phyloP scores from a whole-genome alignment of 1,139 yeast species.

The Kodamaea sp. region DNA sequence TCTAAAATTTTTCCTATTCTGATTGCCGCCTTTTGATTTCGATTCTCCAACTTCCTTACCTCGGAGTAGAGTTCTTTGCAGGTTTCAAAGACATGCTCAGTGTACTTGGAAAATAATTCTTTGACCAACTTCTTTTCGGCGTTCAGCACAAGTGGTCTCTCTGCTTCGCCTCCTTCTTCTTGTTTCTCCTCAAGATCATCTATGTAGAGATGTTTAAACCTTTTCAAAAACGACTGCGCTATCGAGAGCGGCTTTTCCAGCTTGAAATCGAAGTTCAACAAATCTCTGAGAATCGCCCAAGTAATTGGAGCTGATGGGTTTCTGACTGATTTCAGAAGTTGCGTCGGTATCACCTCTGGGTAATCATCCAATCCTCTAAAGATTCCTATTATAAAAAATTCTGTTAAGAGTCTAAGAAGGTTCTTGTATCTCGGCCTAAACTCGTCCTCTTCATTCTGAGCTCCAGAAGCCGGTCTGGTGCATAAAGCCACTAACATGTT shows the following conservation, averaged over 20 bases:
- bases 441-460: not conserved
- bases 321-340: not conserved
- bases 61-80: conserved; percentile 36
- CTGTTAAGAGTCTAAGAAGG: conserved; percentile 57
- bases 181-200: conserved; percentile 10
- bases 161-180: not conserved
- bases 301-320: conserved; percentile 16
- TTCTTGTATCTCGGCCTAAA: conserved; percentile 44
- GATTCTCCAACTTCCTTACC: conserved; percentile 35
- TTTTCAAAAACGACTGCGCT: conserved; percentile 53
- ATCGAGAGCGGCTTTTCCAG: conserved; percentile 49
- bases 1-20: conserved; percentile 67
- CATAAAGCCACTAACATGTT: conserved; percentile 46
- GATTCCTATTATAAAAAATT: conserved; percentile 64
- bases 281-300: conserved; percentile 53
- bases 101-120: conserved; percentile 48
- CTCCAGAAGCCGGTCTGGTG: conserved; percentile 1
- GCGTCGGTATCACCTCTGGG: not conserved
- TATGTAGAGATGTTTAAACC: conserved; percentile 37
- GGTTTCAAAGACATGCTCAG: conserved; percentile 43
- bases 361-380: conserved; percentile 43
- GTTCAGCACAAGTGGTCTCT: conserved; percentile 11
- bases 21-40: conserved; percentile 57
- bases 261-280: conserved; percentile 50
- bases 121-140: conserved; percentile 17